Evolutionary conservation across 805 yeast genomes (phyloP).

Genomic region (Pichia scutulata): DNA sequence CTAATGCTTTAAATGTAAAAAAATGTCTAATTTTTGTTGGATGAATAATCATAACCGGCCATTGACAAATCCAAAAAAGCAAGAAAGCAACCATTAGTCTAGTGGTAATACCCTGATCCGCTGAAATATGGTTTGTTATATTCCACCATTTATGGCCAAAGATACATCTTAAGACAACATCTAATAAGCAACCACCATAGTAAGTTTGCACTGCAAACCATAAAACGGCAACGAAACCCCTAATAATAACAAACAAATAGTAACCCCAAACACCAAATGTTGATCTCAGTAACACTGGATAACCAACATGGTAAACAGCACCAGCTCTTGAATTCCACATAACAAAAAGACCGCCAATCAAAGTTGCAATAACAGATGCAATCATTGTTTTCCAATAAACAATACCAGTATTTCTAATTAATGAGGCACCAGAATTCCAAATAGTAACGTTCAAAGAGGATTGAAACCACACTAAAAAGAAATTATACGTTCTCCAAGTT

Average conservation of each 20-base stretch:
- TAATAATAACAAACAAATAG: constrained; percentile 34
- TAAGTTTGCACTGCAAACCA: constrained; percentile 41
- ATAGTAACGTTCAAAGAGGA: constrained; percentile 22
- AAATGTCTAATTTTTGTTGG: constrained; percentile 34
- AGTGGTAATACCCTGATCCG: constrained; percentile 31
- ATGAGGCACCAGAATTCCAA: constrained; percentile 25
- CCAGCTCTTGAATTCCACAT: constrained; percentile 43
- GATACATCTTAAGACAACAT: constrained; percentile 27
- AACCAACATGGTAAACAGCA: constrained; percentile 42
- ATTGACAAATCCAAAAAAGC: constrained; percentile 36
- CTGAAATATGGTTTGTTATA: constrained; percentile 34
- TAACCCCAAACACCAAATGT: constrained; percentile 43
- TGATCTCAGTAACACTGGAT: constrained; percentile 36
- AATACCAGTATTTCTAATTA: constrained; percentile 19
- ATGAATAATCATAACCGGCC: constrained; percentile 33
- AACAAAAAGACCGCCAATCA: constrained; percentile 36
- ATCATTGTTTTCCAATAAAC: constrained; percentile 35
- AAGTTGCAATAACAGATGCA: constrained; percentile 38
- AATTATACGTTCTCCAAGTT: constrained; percentile 29
- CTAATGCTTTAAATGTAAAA: constrained; percentile 20
- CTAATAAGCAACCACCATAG: constrained; percentile 38
- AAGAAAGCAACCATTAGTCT: constrained; percentile 37
- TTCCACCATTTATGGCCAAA: constrained; percentile 33
- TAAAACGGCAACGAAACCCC: constrained; percentile 38
- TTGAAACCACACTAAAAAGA: constrained; percentile 21